phyloP scores from a whole-genome alignment of 208 protist genomes.

The Wallacemonas sp. region DNA sequence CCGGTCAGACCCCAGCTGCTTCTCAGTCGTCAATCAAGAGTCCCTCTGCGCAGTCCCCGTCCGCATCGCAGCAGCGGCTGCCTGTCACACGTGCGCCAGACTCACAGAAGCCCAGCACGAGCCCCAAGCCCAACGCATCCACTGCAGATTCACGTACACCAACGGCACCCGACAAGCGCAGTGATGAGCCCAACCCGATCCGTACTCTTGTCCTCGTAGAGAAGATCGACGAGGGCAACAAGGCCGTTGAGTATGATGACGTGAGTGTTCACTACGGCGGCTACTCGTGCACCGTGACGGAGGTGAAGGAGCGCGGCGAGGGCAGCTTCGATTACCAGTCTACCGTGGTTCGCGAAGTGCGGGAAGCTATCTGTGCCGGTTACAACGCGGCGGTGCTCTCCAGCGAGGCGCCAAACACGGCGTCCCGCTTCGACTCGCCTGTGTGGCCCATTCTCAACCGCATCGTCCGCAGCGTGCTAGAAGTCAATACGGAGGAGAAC shows the following conservation, averaged over 20 bases:
- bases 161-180: neutral
- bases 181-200: constrained; percentile 40
- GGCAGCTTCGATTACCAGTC: constrained; percentile 62
- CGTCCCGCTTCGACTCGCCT: constrained; percentile 52
- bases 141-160: neutral
- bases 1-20: neutral
- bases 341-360: constrained; percentile 48
- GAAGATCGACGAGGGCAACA: constrained; percentile 35
- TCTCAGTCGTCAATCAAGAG: neutral
- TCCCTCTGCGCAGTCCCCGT: neutral
- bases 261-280: constrained; percentile 37
- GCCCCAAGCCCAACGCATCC: neutral
- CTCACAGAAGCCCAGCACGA: no score
- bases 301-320: constrained; percentile 53
- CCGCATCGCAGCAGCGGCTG: neutral
- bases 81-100: no score
- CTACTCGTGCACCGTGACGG: constrained; percentile 36
- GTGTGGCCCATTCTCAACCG: constrained; percentile 71
- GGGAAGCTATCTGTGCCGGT: constrained; percentile 52
- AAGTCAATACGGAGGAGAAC: constrained; percentile 28
- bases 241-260: constrained; percentile 27
- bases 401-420: constrained; percentile 58
- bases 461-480: constrained; percentile 54
- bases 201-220: constrained; percentile 70
- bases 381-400: constrained; percentile 71